phyloP scores from a whole-genome alignment of 176 grass and related monocot species.

The Bolboschoenus planiculmis region DNA sequence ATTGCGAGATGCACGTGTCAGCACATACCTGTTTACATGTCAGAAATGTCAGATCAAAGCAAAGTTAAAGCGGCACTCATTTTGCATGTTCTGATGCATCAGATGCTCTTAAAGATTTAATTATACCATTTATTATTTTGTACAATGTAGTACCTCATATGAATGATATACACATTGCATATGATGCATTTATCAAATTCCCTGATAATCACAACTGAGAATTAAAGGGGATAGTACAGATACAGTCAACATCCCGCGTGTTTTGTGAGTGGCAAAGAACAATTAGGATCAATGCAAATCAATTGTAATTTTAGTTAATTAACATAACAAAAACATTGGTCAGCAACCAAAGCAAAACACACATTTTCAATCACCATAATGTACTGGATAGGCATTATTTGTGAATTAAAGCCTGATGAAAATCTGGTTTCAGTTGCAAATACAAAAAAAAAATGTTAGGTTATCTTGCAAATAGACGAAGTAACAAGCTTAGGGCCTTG shows the following conservation, averaged over 20 bases:
- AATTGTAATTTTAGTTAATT: background rate
- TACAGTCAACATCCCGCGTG: background rate
- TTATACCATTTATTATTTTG: background rate
- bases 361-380: background rate
- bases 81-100: background rate
- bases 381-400: background rate
- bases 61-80: background rate
- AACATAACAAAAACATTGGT: background rate
- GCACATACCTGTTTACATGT: slow-evolving; percentile 40
- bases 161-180: background rate
- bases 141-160: background rate
- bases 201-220: background rate
- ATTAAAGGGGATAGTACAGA: background rate
- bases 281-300: background rate
- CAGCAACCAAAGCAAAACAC: background rate
- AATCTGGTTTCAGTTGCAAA: background rate
- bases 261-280: background rate
- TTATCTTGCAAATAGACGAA: background rate
- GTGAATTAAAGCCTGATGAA: background rate
- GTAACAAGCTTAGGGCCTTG: background rate
- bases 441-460: background rate
- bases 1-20: slow-evolving; percentile 66
- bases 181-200: background rate
- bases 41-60: background rate
- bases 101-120: background rate